Percentiles rank a stretch among this genome's conserved stretches.
phyloP scores from a whole-genome alignment of 2,329 filamentous ascomycete genomes.

The Fusarium sp. region DNA sequence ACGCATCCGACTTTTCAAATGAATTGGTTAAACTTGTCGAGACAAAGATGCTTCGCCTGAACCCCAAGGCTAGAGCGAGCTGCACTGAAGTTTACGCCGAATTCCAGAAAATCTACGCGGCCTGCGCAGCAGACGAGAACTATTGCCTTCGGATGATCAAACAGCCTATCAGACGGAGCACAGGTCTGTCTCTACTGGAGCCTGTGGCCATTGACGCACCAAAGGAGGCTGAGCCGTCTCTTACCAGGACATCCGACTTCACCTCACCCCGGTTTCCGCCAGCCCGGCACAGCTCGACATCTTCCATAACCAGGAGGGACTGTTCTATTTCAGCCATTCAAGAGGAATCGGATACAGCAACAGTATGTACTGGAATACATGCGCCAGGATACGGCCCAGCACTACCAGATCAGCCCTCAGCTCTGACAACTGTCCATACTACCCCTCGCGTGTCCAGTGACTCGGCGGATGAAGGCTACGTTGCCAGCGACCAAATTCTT shows the following conservation, averaged over 20 bases:
- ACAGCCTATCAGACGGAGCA: background rate
- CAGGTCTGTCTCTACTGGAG: background rate
- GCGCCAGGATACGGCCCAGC: background rate
- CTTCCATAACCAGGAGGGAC: too few relatives aligned
- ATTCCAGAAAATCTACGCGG: background rate
- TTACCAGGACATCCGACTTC: background rate
- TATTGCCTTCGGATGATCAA: background rate
- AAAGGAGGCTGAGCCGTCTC: background rate
- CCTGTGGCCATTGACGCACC: background rate
- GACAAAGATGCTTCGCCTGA: background rate
- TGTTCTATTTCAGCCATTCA: background rate
- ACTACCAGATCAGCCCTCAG: too few relatives aligned
- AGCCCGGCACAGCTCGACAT: background rate
- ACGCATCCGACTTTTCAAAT: slow-evolving; percentile 1
- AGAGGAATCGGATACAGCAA: background rate
- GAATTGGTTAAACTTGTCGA: slow-evolving; percentile 1
- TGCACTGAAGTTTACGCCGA: background rate
- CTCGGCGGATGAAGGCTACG: background rate
- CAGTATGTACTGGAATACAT: background rate
- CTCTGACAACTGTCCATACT: background rate
- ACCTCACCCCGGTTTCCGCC: background rate
- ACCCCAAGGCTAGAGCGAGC: background rate
- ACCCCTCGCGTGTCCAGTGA: background rate
- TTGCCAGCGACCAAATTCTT: background rate
- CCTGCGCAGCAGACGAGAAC: background rate